These are phyloP conservation scores for Lactarius quietus DNA, from an alignment of 768 basidiomycete species.

Conservation along the genomic window DNA sequence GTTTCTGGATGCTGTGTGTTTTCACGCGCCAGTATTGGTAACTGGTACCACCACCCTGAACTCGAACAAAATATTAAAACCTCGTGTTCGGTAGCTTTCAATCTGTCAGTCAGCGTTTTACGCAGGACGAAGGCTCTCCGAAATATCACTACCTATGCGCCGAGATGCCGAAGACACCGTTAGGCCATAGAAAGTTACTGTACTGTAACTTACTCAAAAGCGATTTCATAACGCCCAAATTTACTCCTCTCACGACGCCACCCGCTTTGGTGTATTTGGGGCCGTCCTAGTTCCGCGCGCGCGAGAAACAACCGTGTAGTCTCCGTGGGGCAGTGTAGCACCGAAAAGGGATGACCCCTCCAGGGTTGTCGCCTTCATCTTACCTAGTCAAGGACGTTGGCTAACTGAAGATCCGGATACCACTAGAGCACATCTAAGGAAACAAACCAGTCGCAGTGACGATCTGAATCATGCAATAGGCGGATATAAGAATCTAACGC, in stretches of 20 bases:
- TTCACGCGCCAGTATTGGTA: background rate
- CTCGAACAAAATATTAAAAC: background rate
- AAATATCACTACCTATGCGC: background rate
- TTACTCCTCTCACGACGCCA: background rate
- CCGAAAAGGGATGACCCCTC: background rate
- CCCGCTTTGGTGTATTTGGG: background rate
- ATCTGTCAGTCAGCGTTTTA: background rate
- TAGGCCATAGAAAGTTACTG: background rate
- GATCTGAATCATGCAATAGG: background rate
- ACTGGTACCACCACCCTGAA: background rate
- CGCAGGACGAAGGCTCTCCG: background rate
- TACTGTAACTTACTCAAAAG: too few species aligned
- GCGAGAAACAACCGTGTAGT: background rate
- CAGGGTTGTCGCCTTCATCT: background rate
- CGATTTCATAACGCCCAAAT: background rate
- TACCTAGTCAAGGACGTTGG: background rate
- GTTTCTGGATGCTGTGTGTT: background rate
- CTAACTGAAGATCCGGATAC: background rate
- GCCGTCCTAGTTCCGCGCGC: background rate
- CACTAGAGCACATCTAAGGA: background rate
- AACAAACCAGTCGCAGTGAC: background rate
- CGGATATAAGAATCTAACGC: background rate
- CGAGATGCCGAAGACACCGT: background rate
- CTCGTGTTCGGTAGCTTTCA: background rate
- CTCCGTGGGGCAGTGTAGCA: background rate